A percentile compares a stretch with the other conserved stretches of the same genome.
Evolutionary conservation across 345 rosid species (phyloP).

Genomic region (Erysimum cheiranthoides): DNA sequence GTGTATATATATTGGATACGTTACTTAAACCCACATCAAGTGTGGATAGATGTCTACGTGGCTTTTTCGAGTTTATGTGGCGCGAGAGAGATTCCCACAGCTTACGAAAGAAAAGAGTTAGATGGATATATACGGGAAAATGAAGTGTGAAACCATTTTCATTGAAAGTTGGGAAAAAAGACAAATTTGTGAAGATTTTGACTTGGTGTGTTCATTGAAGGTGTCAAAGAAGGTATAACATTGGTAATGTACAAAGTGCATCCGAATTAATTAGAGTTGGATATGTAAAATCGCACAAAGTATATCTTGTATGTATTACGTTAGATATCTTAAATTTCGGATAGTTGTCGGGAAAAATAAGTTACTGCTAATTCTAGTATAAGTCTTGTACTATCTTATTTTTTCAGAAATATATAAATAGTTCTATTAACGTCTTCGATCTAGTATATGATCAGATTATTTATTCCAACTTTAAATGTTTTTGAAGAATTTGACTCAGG

Average conservation of each 20-base stretch:
- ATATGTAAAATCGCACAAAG: neutral
- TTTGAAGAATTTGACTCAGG: neutral
- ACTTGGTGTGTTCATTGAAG: neutral
- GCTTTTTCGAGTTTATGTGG: conserved; percentile 30
- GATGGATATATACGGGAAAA: neutral
- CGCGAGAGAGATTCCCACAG: conserved; percentile 1
- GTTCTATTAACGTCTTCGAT: neutral
- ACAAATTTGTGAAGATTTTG: conserved; percentile 4
- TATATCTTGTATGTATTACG: neutral
- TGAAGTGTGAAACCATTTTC: conserved; percentile 12
- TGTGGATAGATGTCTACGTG: conserved; percentile 28
- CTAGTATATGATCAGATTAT: neutral
- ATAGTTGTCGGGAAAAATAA: neutral
- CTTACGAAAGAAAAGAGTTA: conserved; percentile 22
- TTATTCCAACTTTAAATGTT: no score
- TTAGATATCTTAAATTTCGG: neutral
- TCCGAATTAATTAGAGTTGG: neutral
- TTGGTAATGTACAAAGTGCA: neutral
- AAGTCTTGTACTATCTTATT: neutral
- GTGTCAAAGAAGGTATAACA: neutral
- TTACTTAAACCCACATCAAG: neutral
- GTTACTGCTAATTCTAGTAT: neutral
- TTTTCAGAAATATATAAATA: neutral
- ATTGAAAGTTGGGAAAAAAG: neutral
- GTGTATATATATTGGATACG: neutral